phyloP scores from a whole-genome alignment of 2,329 filamentous ascomycete species.

The Ophiosphaerella narmari region DNA sequence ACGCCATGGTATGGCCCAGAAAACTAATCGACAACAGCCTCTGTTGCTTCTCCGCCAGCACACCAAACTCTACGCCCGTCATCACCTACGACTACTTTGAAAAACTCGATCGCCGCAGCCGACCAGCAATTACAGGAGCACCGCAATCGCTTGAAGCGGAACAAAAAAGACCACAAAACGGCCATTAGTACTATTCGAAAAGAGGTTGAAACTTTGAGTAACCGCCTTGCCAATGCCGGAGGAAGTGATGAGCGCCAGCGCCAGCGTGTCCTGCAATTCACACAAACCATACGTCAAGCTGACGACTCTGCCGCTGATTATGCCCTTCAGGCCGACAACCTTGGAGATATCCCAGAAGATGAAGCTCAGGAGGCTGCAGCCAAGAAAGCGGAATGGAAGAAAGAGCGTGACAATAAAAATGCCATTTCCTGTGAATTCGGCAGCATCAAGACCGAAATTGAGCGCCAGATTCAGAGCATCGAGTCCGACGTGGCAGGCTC shows the following conservation, averaged over 20 bases:
- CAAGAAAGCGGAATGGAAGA: constrained; percentile 62
- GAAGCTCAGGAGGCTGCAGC: constrained; percentile 63
- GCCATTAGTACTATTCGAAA: constrained; percentile 70
- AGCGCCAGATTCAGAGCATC: constrained; percentile 65
- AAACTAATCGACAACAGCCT: constrained; percentile 27
- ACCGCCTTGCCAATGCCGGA: constrained; percentile 68
- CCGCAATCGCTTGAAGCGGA: constrained; percentile 69
- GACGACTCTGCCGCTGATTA: constrained; percentile 65
- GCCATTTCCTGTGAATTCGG: constrained; percentile 62
- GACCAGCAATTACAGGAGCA: constrained; percentile 73
- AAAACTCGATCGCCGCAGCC: constrained; percentile 73
- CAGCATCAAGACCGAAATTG: constrained; percentile 63
- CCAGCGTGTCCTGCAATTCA: constrained; percentile 76
- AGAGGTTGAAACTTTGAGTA: constrained; percentile 72
- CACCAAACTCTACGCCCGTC: constrained; percentile 71
- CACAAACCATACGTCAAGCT: constrained; percentile 72
- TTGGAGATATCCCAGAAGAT: constrained; percentile 67
- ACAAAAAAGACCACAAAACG: constrained; percentile 75
- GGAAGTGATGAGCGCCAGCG: constrained; percentile 76
- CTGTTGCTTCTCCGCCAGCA: constrained; percentile 51
- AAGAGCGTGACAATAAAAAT: constrained; percentile 57
- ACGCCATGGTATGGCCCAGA: not conserved
- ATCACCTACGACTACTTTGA: constrained; percentile 76
- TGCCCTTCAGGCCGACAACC: constrained; percentile 64
- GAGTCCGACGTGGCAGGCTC: constrained; percentile 67